phyloP scores from a whole-genome alignment of 257 asterid species.

The Capsicum pubescens region DNA sequence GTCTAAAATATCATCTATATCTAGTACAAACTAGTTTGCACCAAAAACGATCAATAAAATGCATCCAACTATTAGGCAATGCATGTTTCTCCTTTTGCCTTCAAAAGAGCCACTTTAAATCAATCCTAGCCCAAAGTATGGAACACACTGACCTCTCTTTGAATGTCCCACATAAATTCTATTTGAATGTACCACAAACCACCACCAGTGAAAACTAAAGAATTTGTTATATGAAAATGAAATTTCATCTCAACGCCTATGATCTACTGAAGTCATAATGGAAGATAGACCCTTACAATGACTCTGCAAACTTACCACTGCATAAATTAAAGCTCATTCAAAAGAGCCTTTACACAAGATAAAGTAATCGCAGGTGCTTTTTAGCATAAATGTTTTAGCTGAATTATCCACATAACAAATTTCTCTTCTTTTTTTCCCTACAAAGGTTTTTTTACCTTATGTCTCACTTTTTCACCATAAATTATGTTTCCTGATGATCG shows the following conservation, averaged over 20 bases:
- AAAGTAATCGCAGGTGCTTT: neutral
- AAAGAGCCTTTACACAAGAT: neutral
- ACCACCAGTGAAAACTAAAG: neutral
- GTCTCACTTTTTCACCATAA: neutral
- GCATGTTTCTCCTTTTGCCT: neutral
- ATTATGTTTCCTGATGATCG: neutral
- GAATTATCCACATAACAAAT: neutral
- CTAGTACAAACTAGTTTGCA: neutral
- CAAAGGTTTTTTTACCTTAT: neutral
- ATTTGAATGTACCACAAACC: neutral
- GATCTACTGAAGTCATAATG: neutral
- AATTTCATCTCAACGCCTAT: neutral
- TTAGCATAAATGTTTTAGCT: neutral
- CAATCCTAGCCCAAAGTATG: neutral
- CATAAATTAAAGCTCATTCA: neutral
- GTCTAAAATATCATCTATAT: neutral
- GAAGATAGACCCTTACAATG: neutral
- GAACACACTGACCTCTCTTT: neutral
- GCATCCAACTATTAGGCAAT: neutral
- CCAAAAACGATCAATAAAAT: neutral
- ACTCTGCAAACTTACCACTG: neutral
- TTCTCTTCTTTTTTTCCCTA: neutral
- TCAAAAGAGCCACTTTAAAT: neutral
- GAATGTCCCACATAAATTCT: neutral
- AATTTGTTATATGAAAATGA: neutral